Evolutionary conservation across 164 flowering plant genomes (phyloP).

Genomic region (Euptelea pleiosperma): DNA sequence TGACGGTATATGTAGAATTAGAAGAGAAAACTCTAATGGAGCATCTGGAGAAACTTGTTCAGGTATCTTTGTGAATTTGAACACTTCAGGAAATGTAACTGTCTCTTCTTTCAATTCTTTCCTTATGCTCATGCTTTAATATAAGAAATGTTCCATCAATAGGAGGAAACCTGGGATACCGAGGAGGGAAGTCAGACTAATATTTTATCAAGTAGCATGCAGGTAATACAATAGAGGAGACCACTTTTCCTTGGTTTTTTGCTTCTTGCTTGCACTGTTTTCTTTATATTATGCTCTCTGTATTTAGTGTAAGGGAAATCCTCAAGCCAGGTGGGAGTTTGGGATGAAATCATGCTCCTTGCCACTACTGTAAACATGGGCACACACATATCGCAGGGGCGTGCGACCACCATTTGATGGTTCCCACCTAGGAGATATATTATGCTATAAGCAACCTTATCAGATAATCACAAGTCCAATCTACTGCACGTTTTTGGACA

Average conservation of each 20-base stretch:
- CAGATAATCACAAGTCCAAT: no score
- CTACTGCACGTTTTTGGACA: no score
- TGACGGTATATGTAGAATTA: constrained; percentile 78
- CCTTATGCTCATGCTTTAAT: background rate
- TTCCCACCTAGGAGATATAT: no score
- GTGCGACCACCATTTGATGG: no score
- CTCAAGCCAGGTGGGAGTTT: background rate
- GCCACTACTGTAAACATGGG: no score
- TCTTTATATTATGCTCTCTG: background rate
- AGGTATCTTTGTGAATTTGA: constrained; percentile 44
- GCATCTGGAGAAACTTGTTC: constrained; percentile 88
- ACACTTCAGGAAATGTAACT: background rate
- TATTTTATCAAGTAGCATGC: constrained; percentile 94
- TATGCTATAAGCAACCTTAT: no score
- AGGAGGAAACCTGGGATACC: constrained; percentile 98
- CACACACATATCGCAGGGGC: no score
- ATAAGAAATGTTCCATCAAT: constrained; percentile 6
- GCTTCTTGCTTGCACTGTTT: background rate
- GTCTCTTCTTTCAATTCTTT: background rate
- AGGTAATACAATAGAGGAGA: constrained; percentile 40
- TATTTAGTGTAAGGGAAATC: background rate
- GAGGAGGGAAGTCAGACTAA: constrained; percentile 96
- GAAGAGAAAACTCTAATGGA: constrained; percentile 98
- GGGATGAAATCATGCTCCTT: no score
- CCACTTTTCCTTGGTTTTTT: background rate